Evolutionary conservation across 352 stramenopile species (phyloP), one percentile per base, ranked within the genome.

Genomic region (Globisporangium acanthophoron): DNA sequence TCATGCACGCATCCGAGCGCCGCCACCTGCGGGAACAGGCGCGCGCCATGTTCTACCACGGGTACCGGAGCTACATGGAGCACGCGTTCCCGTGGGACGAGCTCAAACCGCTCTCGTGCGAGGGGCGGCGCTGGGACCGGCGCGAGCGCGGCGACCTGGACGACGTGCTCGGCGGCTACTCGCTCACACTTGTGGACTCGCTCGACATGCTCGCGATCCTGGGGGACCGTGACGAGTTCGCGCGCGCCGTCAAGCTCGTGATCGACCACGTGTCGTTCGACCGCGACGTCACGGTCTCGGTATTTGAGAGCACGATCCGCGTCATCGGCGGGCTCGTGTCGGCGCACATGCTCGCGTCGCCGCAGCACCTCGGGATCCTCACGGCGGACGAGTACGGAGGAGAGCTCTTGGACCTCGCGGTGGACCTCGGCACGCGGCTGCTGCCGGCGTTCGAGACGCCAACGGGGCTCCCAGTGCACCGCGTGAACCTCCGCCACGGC

Each of bases 361-460:
- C 76, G 2, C 54, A 75, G 12, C 74, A 83, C 39, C 67, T 88
- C 11, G 74, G 73, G 9, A 61, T 87, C 51, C 64, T 95, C 52
- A 71, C 74, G 0, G 50, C 62, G 1, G 53, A 78, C 47, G 75
- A 90, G 54, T 99, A 99, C 71, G 64, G 95, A 56, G 95, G 89
- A 8, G 89, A 98, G 64, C 81, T 99, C 12, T 64, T 99, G 29
- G 58, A 70, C 12, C 73, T 99, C 24, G 96, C 97, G 0, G 65
- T 90, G 33, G 97, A 99, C 68, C 74, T 99, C 39, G 97, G 92
- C 13, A 71, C 90, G 40, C 76, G 97, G 11, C 71, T 99, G n/a
- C 56, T 99, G 15, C 88, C 90, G 27, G 97, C 97, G 33, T 99
- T 99, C 69, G 74, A 98, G 40, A 99, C 96, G 0, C 73, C 80